Base-by-base conservation (phyloP, 306 rosid genomes). In the Calophaca sinica region DNA sequence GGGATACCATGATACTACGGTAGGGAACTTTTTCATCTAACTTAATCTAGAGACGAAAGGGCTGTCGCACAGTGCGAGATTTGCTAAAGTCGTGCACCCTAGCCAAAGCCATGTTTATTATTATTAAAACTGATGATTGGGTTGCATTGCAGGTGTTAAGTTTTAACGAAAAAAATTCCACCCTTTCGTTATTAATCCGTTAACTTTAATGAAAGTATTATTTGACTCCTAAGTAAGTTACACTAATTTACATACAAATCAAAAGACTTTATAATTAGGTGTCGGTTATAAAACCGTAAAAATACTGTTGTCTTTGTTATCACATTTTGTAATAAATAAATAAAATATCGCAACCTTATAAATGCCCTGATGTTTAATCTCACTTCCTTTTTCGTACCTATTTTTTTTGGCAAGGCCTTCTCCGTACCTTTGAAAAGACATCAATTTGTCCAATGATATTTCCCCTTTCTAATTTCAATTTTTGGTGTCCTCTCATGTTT, bases 191-290 rank as follows among this genome's bases (percentile, higher is more conserved):
- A 20, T 68, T 74, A 53, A 41, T 54, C 74, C 70, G 50, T 83
- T 78, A 68, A 44, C 59, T 35, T 33, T 28, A 50, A 78, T 39
- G 73, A 78, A 82, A 52, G 76, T 68, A 36, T 58, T 38, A 61
- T 60, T 55, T 15, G 57, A 73, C 52, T 57, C 42, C 62, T 20
- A 20, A 20, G 26, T 2, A 65, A 63, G 45, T 79, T n/a, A 53
- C 66, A 53, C 66, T 57, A 49, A 72, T 46, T 20, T 20, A 20
- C 26, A 20, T 20, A 20, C 1, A 32, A 15, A 36, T 66, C 55
- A 76, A 61, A 65, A 76, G 35, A 8, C 67, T 69, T 62, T 60
- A 39, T 61, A 67, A 67, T 73, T 73, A 60, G 54, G 68, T 72
- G 63, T 62, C 28, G 66, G 52, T 71, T 76, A 44, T 20, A 20